phyloP scores from a whole-genome alignment of 495 filamentous ascomycete species.

The Bacidia rubella region DNA sequence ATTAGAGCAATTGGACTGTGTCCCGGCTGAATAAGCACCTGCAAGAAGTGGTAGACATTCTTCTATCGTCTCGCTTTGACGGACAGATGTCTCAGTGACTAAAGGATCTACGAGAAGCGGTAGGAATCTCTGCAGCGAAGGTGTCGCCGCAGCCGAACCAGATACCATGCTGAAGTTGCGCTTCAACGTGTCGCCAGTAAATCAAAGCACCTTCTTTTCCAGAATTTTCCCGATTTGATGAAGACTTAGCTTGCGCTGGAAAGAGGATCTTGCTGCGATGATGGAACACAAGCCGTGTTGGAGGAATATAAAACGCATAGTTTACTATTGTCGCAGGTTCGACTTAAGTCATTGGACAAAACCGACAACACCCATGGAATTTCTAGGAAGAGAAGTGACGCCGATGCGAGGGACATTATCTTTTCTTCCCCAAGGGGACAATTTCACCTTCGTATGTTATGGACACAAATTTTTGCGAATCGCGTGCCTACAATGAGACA shows the following conservation, averaged over 20 bases:
- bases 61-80: slow-evolving; percentile 52
- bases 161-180: slow-evolving; percentile 49
- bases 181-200: no score
- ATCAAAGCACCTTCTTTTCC: no score
- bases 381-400: no score
- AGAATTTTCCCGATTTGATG: no score
- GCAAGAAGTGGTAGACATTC: slow-evolving; percentile 58
- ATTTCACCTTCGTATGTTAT: no score
- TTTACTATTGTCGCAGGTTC: neutral
- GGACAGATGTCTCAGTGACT: slow-evolving; percentile 49
- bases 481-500: neutral
- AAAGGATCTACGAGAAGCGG: slow-evolving; percentile 56
- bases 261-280: neutral
- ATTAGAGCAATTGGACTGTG: slow-evolving; percentile 39
- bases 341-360: no score
- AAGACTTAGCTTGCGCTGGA: neutral
- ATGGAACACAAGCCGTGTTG: neutral
- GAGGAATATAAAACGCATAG: neutral
- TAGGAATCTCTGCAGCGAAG: slow-evolving; percentile 46
- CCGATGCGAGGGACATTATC: no score
- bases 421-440: no score
- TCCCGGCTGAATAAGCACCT: slow-evolving; percentile 27
- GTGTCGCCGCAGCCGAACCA: no score
- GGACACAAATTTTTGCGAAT: no score
- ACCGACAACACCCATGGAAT: no score